phyloP scores from a whole-genome alignment of 495 filamentous ascomycete genomes.

The Parachaetomium inaequale region DNA sequence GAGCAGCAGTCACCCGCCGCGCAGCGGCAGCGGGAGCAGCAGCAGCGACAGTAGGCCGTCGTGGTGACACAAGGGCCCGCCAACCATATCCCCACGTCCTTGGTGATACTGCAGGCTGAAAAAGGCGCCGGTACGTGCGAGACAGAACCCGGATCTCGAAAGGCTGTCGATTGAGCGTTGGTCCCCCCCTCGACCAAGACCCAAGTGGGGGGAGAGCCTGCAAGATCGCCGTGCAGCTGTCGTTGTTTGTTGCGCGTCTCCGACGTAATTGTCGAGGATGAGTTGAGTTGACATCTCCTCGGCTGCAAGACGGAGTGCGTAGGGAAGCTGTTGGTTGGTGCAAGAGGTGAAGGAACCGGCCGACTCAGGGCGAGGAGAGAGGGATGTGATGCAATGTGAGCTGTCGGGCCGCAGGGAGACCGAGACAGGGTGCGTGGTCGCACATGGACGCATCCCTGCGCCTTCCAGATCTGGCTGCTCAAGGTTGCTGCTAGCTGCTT shows the following conservation, averaged over 20 bases:
- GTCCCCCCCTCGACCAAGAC: background rate
- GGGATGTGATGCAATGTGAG: background rate
- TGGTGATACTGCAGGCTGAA: background rate
- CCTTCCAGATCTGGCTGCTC: background rate
- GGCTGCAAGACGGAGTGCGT: background rate
- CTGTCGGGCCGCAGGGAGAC: conserved; percentile 2
- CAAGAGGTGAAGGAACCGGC: background rate
- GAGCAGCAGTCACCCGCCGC: background rate
- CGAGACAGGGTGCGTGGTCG: conserved; percentile 1
- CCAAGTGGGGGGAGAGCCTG: background rate
- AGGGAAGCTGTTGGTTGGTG: background rate
- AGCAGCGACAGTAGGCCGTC: background rate
- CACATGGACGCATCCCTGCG: background rate
- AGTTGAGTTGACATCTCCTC: background rate
- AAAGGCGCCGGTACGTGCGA: conserved; percentile 15
- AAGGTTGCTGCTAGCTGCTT: background rate
- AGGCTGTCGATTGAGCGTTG: background rate
- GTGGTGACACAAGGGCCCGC: background rate
- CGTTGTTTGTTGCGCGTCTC: background rate
- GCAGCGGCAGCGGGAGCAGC: background rate
- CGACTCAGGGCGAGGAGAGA: background rate
- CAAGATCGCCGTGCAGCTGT: background rate
- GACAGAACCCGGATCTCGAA: background rate
- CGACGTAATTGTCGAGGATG: background rate
- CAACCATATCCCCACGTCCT: background rate